Base-by-base conservation (phyloP, 1,284 basidiomycete genomes). In the Caloboletus firmus region DNA sequence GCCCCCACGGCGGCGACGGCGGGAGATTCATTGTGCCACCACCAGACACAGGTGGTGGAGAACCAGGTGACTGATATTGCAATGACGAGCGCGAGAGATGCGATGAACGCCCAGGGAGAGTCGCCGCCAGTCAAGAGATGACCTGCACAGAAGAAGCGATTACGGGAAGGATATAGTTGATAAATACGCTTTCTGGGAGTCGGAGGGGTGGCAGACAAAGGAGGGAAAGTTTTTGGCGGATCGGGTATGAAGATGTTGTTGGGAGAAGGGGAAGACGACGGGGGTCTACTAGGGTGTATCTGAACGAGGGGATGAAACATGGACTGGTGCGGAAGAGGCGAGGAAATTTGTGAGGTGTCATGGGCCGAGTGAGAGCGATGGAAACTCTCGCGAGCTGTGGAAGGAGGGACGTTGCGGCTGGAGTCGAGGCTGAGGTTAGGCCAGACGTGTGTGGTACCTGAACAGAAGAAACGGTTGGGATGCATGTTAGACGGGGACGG, bases 71-170 rank as follows among this genome's bases (percentile, higher is more conserved):
- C 91, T 2, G 86, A 73, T 56, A 96, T 77, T 15, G 79, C 79
- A 43, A 93, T 69, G 40, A 90, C 72, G 18, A 95, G 54, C 5
- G 73, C 66, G 48, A 93, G 72, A 4, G 82, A 84, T 0, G 78
- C 78, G 8, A 91, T 65, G 62, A 95, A 91, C 5, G 92, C 90
- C 75, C 82, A 84, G 0, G 87, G 85, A 22, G 83, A 81, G 71
- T 96, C 94, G 5, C 91, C 91, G n/a, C 93, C 93, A 0, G 88
- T 89, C 60, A 96, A 72, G 13, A 92, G 55, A 51, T 76, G 79
- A 0, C 94, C 95, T 1, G 76, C 63, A 48, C 87, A 75, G 65
- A 88, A 87, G 71, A 91, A 95, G n/a, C 75, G 77, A 70, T 91
- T 92, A 53, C 80, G 75, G 5, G 88, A 90, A 4, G 84, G 83